phyloP scores from a whole-genome alignment of 179 eudicot genomes.

The Nepenthes alata region DNA sequence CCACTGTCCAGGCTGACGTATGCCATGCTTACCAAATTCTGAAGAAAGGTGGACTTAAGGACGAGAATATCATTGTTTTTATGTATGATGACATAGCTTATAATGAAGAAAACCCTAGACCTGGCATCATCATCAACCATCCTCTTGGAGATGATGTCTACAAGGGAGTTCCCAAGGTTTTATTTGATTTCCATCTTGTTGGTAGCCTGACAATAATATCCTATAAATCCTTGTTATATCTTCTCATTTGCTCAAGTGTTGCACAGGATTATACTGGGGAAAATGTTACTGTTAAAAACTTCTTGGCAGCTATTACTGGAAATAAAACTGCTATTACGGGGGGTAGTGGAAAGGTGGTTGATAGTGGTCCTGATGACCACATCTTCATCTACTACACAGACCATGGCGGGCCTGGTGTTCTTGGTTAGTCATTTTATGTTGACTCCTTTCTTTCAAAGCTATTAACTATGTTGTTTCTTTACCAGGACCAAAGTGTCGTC shows the following conservation, averaged over 20 bases:
- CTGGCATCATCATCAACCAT: slow-evolving; percentile 65
- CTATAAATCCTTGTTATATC: neutral
- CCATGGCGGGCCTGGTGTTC: slow-evolving; percentile 62
- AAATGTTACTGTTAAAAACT: slow-evolving; percentile 55
- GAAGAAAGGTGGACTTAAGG: slow-evolving; percentile 81
- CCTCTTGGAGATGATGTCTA: slow-evolving; percentile 77
- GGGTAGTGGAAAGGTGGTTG: slow-evolving; percentile 82
- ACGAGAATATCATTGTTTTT: slow-evolving; percentile 80
- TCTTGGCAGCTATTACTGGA: slow-evolving; percentile 66
- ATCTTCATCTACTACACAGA: slow-evolving; percentile 73
- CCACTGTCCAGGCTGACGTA: slow-evolving; percentile 55
- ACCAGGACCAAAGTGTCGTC: too few species aligned
- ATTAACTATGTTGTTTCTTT: too few species aligned
- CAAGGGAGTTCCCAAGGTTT: slow-evolving; percentile 81
- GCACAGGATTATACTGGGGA: slow-evolving; percentile 71
- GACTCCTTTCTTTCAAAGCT: neutral
- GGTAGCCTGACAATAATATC: neutral
- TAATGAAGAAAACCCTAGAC: slow-evolving; percentile 61
- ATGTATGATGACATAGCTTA: slow-evolving; percentile 90
- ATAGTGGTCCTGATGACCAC: slow-evolving; percentile 83
- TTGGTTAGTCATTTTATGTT: neutral
- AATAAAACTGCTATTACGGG: slow-evolving; percentile 61
- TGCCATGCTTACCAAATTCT: slow-evolving; percentile 90
- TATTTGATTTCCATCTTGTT: slow-evolving; percentile 5
- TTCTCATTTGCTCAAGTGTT: slow-evolving; percentile 4